Conservation (phyloP, 2,329 filamentous ascomycete species). For the Pseudocercospora pini-densiflorae region DNA sequence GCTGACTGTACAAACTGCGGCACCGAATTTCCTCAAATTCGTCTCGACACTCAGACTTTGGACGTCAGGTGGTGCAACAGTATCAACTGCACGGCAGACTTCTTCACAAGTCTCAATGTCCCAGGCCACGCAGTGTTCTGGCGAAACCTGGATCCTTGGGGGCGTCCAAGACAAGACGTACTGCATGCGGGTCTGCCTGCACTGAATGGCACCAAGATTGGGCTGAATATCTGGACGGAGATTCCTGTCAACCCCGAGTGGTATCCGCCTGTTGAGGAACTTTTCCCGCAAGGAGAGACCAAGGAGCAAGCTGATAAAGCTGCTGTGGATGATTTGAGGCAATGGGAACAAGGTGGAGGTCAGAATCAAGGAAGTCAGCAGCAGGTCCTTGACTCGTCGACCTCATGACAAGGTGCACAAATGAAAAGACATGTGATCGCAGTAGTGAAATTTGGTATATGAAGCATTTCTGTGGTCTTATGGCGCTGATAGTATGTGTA, state of each 20-base stretch:
- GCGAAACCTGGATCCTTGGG: background rate
- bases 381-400: background rate
- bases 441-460: background rate
- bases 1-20: conserved; percentile 1
- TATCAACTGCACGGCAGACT: background rate
- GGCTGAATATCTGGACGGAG: background rate
- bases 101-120: background rate
- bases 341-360: background rate
- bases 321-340: background rate
- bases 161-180: background rate
- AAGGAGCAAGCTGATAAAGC: background rate
- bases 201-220: background rate
- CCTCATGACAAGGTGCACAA: background rate
- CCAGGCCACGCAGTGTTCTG: background rate
- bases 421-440: background rate
- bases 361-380: background rate
- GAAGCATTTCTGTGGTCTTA: background rate
- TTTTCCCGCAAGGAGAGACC: background rate
- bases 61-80: background rate
- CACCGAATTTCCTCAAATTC: background rate
- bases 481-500: background rate
- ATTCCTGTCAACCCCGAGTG: background rate
- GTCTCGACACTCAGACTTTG: background rate
- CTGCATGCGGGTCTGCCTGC: background rate
- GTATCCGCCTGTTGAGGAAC: background rate